Evolutionary conservation across 441 rosid species (phyloP), one percentile per base, ranked within the genome.

Genomic region (Populus trichocarpa): DNA sequence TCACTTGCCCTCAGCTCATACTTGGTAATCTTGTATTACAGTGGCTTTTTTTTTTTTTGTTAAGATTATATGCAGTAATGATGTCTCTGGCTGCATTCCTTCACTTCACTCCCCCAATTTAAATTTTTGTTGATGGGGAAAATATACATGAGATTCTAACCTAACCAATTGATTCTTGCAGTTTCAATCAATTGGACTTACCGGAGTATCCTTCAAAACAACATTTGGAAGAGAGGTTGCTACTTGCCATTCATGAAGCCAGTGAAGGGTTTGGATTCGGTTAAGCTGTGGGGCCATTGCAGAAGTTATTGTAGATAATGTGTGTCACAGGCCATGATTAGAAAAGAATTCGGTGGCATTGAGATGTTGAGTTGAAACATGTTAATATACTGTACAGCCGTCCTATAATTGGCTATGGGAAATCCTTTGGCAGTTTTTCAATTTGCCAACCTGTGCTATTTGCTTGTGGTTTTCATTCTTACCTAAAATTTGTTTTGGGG

Each of bases 1-100:
- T 84, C 98, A 91, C 80, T 87, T 96, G 83, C 98, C 99, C 50
- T 96, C 99, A 16, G 99, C 99, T 61, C 99, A 96, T 83, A 96
- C 99, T 68, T 96, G 99, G 99, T 96, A 85, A 63, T 57, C 23
- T 57, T 63, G 12, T 59, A 32, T 35, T 67, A 36, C 20, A 14
- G 20, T 12, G 23, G 9, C 0, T 67, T 16, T 5, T 22, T 77
- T 28, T 32, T 8, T 67, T 28, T 5, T 50, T 16, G 57, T 46
- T 1, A 46, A 53, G n/a, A 53, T 4, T 53, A 53, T 26, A 66
- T 25, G 69, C 18, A 28, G 20, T 4, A 16, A 14, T 66, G 14
- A 26, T 28, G 36, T 13, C 32, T 66, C 36, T 66, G 69, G 32
- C 25, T 16, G 61, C 23, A 5, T 33, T 11, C 2, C 36, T 35